Evolutionary conservation across 352 stramenopile species (phyloP).

Genomic region (Pythium scleroteichum): DNA sequence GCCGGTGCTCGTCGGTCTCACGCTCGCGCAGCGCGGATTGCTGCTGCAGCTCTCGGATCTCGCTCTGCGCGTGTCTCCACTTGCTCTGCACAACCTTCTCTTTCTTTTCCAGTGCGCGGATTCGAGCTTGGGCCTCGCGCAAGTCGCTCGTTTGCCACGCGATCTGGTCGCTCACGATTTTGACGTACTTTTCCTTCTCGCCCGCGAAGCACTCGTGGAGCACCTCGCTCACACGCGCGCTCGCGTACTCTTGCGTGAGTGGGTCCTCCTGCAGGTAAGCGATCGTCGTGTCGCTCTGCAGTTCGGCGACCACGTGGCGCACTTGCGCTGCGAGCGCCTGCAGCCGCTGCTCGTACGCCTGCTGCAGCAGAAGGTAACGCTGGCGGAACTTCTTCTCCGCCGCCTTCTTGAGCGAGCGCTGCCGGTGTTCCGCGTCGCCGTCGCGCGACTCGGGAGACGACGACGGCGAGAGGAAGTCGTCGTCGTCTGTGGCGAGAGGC

Average conservation of each 20-base stretch:
- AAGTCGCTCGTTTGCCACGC: conserved; percentile 70
- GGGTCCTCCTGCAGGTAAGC: conserved; percentile 67
- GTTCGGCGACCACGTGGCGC: conserved; percentile 47
- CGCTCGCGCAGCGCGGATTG: conserved; percentile 46
- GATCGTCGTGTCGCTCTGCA: conserved; percentile 62
- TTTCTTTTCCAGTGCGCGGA: conserved; percentile 36
- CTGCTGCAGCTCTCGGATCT: conserved; percentile 40
- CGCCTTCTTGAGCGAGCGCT: conserved; percentile 38
- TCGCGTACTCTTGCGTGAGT: conserved; percentile 66
- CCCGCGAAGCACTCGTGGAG: conserved; percentile 67
- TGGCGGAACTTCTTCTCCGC: conserved; percentile 73
- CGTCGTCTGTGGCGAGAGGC: no score
- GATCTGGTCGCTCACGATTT: conserved; percentile 65
- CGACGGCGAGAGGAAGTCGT: no score
- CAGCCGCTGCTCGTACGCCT: conserved; percentile 71
- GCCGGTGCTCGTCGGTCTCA: conserved; percentile 48
- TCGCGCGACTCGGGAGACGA: no score
- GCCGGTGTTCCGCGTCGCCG: no score
- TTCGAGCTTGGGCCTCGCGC: conserved; percentile 52
- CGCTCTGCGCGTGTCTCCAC: conserved; percentile 44
- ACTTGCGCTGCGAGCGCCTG: conserved; percentile 55
- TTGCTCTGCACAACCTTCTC: conserved; percentile 45
- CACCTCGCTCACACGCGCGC: conserved; percentile 58
- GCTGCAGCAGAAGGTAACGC: conserved; percentile 67
- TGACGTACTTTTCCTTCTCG: conserved; percentile 74